Evolutionary conservation across 1,284 basidiomycete species (phyloP).

Genomic region (Lentinula novae-zelandiae): DNA sequence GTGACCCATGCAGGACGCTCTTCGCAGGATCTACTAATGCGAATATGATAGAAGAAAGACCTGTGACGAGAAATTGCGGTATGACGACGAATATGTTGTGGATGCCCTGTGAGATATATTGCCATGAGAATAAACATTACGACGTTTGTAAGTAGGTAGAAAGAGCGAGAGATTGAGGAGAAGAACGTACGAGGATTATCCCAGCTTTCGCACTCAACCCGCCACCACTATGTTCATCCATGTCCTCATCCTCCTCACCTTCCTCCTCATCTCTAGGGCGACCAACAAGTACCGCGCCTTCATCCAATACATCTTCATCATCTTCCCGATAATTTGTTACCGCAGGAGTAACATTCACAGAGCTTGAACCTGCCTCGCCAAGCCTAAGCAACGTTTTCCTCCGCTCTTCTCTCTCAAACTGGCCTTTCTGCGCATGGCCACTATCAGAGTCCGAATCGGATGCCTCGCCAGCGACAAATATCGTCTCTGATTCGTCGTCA

Average conservation of each 20-base stretch:
- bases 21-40: conserved; percentile 59
- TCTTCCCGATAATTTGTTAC: conserved; percentile 16
- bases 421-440: background rate
- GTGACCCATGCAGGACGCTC: conserved; percentile 38
- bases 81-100: conserved; percentile 89
- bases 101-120: conserved; percentile 57
- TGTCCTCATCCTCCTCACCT: conserved; percentile 10
- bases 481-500: conserved; percentile 6
- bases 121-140: too few species aligned
- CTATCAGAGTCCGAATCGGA: conserved; percentile 14
- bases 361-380: conserved; percentile 41
- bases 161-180: background rate
- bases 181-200: conserved; percentile 72
- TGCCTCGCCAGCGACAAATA: conserved; percentile 10
- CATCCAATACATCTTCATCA: conserved; percentile 23
- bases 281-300: conserved; percentile 15
- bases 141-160: too few species aligned
- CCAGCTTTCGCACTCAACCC: conserved; percentile 79
- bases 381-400: conserved; percentile 36
- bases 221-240: conserved; percentile 13
- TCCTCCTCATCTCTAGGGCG: conserved; percentile 19
- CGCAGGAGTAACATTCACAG: conserved; percentile 22
- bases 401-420: conserved; percentile 12
- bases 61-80: conserved; percentile 69
- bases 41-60: conserved; percentile 63